Evolutionary conservation across 2,329 filamentous ascomycete species (phyloP), one percentile per base, ranked within the genome.

Genomic region (Zymoseptoria brevis): DNA sequence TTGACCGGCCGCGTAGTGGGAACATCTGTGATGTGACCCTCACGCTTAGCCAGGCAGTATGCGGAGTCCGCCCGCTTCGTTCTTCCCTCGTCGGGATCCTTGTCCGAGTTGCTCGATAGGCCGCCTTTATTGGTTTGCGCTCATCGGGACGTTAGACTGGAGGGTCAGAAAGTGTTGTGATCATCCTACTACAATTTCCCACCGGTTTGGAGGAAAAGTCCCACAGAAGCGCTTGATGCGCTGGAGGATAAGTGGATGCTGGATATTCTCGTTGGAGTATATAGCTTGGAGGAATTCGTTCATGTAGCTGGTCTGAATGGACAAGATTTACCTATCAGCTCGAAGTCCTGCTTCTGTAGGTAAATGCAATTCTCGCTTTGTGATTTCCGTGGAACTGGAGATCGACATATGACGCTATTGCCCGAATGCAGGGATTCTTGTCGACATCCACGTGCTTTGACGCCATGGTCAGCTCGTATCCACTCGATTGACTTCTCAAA

Each of bases 101-200:
- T 45, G 49, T 45, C 22, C 49, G 22, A 41, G 52, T 54, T 60
- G 59, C 57, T 22, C 55, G 53, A 55, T 57, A 53, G 48, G 61
- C 63, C 62, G 63, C 64, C 66, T 68, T 68, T 51, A 64, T 53
- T 68, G 65, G 64, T 48, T 29, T 61, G 30, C 53, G 56, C 60
- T 55, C 56, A 45, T 53, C 55, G 51, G 2, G 35, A 8, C 55
- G 45, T 50, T 53, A 56, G 54, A 51, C 53, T 53, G 56, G 26
- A 41, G 53, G 54, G 60, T 65, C 60, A 66, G 62, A 65, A 52
- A 62, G 62, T 29, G 26, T 68, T 67, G 67, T 68, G 61, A 50
- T 62, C 67, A 67, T 69, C 60, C 67, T 65, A 67, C 67, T 68
- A 67, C 64, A 29, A 62, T 56, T 64, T 57, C 61, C 56, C 56